Evolutionary conservation across 352 stramenopile genomes (phyloP), one percentile per base, ranked within the genome.

Genomic region (Phytophthora idaei): DNA sequence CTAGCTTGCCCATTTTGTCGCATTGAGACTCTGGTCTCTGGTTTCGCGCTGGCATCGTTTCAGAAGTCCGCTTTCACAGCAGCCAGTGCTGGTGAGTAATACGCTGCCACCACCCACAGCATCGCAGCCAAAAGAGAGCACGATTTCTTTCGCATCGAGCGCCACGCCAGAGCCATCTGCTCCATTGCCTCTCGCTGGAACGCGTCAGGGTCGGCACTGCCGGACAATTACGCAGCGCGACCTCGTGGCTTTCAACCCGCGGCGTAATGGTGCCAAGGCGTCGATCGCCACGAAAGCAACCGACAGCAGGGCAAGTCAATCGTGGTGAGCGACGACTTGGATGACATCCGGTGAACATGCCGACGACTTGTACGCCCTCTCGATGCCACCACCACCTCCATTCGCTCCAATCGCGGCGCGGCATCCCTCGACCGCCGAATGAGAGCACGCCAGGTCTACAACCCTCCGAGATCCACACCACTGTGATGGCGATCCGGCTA

Each of bases 81-180:
- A 11, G 2, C 41, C 28, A 25, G 12, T 51, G 44, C 32, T 61
- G 31, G 59, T 60, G 39, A 67, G 59, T 64, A 64, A 64, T 45
- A 52, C 47, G 47, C 57, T 39, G 56, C 46, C 57, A 57, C 49
- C 32, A 61, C 42, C 17, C n/a, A 17, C 57, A 49, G 27, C 46
- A 48, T 64, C 37, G 57, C 57, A 58, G 27, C 1, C 45, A 15
- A 12, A 39, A 42, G 32, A 41, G 32, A 15, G 36, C 9, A 14
- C 3, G 57, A 67, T 72, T 72, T 72, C 57, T 67, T 72, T 72
- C 64, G 64, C 57, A 71, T 57, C 44, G 44, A 27, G n/a, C 25
- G 21, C 10, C 36, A 25, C 21, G 21, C 21, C 21, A 21, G 21
- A 21, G 21, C 21, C 21, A 21, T 21, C 21, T 21, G 21, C 21